phyloP scores from a whole-genome alignment of 2,329 filamentous ascomycete species.

The Fusarium compactum region DNA sequence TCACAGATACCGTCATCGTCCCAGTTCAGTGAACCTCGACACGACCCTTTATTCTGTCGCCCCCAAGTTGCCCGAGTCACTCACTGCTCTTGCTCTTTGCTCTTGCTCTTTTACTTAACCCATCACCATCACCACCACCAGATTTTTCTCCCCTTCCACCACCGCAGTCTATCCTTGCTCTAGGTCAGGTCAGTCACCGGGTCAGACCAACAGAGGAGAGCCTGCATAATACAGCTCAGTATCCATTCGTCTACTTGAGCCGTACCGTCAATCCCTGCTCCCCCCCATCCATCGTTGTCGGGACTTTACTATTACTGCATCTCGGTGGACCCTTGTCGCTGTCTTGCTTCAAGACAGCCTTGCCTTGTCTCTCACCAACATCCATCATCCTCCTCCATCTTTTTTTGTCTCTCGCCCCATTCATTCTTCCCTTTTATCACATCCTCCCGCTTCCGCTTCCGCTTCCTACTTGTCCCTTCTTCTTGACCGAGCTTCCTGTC shows the following conservation, averaged over 20 bases:
- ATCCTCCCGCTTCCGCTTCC: slow-evolving; percentile 1
- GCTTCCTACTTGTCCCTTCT: slow-evolving; percentile 40
- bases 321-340: slow-evolving; percentile 34
- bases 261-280: slow-evolving; percentile 18
- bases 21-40: slow-evolving; percentile 3
- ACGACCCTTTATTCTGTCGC: slow-evolving; percentile 38
- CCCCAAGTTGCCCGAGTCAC: slow-evolving; percentile 20
- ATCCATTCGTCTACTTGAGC: neutral
- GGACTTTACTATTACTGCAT: slow-evolving; percentile 34
- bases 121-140: slow-evolving; percentile 13
- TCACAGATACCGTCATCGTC: slow-evolving; percentile 16
- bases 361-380: slow-evolving; percentile 35
- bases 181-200: neutral
- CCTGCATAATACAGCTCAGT: slow-evolving; percentile 3
- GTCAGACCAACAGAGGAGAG: neutral
- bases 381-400: slow-evolving; percentile 40
- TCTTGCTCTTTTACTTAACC: neutral
- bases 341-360: slow-evolving; percentile 22
- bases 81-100: neutral
- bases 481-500: slow-evolving; percentile 43
- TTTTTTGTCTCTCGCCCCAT: slow-evolving; percentile 38
- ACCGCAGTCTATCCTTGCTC: neutral
- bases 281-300: slow-evolving; percentile 4
- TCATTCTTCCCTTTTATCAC: slow-evolving; percentile 29
- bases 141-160: slow-evolving; percentile 13